Conservation (phyloP, 306 rosid genomes). For the Lathyrus oleraceus region DNA sequence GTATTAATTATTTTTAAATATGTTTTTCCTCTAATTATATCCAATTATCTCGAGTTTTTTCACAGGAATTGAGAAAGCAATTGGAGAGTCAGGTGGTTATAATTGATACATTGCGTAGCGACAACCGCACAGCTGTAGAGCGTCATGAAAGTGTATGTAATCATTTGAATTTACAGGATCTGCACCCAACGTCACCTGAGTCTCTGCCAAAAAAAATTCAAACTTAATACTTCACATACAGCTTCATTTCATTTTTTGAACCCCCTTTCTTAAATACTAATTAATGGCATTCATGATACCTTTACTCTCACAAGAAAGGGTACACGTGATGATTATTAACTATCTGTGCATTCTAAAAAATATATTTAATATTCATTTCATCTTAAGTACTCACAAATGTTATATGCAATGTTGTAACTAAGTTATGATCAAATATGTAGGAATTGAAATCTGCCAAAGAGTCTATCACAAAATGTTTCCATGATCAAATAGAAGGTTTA, state of each 20-base stretch:
- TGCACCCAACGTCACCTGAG: background rate
- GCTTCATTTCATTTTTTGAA: background rate
- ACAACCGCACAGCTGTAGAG: constrained; percentile 61
- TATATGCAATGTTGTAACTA: constrained; percentile 5
- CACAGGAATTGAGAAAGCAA: constrained; percentile 93
- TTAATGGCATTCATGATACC: background rate
- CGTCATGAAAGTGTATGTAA: constrained; percentile 69
- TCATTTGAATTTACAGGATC: constrained; percentile 9
- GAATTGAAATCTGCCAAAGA: constrained; percentile 73
- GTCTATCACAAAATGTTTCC: constrained; percentile 57
- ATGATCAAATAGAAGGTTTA: constrained; percentile 65
- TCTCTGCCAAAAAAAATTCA: background rate
- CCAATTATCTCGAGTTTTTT: constrained; percentile 11
- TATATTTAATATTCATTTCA: constrained; percentile 13
- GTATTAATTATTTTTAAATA: background rate
- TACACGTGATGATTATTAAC: constrained; percentile 12
- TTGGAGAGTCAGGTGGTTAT: constrained; percentile 74
- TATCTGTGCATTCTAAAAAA: constrained; percentile 26
- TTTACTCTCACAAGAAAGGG: background rate
- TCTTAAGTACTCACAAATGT: constrained; percentile 17
- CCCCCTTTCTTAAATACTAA: background rate
- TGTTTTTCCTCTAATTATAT: constrained; percentile 3
- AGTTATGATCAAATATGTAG: constrained; percentile 46
- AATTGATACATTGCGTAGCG: constrained; percentile 59
- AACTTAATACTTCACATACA: background rate